phyloP scores from a whole-genome alignment of 345 rosid species.

The Odontarrhena argentea region DNA sequence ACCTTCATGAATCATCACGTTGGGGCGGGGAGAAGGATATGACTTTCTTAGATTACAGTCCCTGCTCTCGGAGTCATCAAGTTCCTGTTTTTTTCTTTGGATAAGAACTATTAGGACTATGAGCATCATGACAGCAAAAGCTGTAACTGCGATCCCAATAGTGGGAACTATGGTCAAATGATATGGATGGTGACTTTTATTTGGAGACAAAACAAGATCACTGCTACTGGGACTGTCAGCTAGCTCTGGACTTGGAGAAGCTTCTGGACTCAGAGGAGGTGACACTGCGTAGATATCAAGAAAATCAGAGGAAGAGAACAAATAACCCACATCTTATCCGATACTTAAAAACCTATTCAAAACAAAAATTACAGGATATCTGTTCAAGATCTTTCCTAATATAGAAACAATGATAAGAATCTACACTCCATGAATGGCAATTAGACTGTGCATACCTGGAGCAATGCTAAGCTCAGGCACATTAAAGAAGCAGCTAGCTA shows the following conservation, averaged over 20 bases:
- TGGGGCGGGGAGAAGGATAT: slow-evolving; percentile 51
- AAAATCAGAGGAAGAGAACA: slow-evolving; percentile 1
- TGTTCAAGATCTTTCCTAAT: slow-evolving; percentile 11
- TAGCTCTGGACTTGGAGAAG: slow-evolving; percentile 57
- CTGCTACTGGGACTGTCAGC: slow-evolving; percentile 78
- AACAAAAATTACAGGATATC: not conserved
- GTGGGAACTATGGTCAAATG: slow-evolving; percentile 66
- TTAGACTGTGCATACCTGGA: slow-evolving; percentile 47
- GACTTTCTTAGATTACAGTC: slow-evolving; percentile 54
- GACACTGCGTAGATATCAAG: slow-evolving; percentile 45
- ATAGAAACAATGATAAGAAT: slow-evolving; percentile 15
- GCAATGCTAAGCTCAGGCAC: slow-evolving; percentile 62
- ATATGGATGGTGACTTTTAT: slow-evolving; percentile 53
- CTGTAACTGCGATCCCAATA: slow-evolving; percentile 72
- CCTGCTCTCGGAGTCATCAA: slow-evolving; percentile 52
- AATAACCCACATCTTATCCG: not conserved
- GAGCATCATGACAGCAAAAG: slow-evolving; percentile 59
- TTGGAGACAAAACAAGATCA: slow-evolving; percentile 42
- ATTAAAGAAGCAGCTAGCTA: slow-evolving; percentile 87
- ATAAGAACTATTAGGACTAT: slow-evolving; percentile 70
- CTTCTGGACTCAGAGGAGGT: slow-evolving; percentile 51
- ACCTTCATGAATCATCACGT: slow-evolving; percentile 76
- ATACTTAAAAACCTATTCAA: slow-evolving; percentile 3
- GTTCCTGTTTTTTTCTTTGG: slow-evolving; percentile 62
- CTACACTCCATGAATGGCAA: slow-evolving; percentile 4